Evolutionary conservation across 345 rosid species (phyloP), one percentile per base, ranked within the genome.

Genomic region (Eucalyptus camaldulensis): DNA sequence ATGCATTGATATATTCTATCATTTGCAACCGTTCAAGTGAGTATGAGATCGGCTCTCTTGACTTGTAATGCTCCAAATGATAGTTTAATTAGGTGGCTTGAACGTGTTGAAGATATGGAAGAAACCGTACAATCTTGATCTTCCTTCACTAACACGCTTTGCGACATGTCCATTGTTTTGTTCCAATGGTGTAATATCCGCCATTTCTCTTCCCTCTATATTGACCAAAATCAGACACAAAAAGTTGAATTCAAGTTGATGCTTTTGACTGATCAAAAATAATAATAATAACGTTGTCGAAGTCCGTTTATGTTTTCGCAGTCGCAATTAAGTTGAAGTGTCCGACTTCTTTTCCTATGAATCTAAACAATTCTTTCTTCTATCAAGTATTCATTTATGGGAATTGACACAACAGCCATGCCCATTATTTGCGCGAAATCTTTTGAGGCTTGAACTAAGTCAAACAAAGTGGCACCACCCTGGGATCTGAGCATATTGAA

Each of bases 401-500:
- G 29, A 56, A 56, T 56, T 56, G 62, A 56, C 29, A 25, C 62
- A 10, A 56, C 67, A 0, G 31, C 15, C 67, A 27, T 60, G 67
- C 67, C 67, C 67, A 60, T 60, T 27, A 27, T 27, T 60, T 60
- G 31, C 67, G 0, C 5, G 21, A 33, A 31, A 67, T 15, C 76
- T n/a, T 65, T 65, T 2, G 37, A 65, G 19, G 21, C 76, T 31
- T 15, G 40, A n/a, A 8, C 10, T 67, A 33, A 31, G 40, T 67
- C 40, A 6, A 67, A 4, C 76, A 31, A 6, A 67, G 21, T 31
- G 62, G 62, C 62, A 22, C 60, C 60, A 4, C 60, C 60, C 27
- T 56, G 60, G 12, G 27, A 56, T 0, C 60, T 56, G 0, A 56
- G 27, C 60, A 9, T 56, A 56, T 56, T 24, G 3, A 56, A 21